phyloP scores from a whole-genome alignment of 1,284 basidiomycete species.

The Stygiomarasmius scandens region DNA sequence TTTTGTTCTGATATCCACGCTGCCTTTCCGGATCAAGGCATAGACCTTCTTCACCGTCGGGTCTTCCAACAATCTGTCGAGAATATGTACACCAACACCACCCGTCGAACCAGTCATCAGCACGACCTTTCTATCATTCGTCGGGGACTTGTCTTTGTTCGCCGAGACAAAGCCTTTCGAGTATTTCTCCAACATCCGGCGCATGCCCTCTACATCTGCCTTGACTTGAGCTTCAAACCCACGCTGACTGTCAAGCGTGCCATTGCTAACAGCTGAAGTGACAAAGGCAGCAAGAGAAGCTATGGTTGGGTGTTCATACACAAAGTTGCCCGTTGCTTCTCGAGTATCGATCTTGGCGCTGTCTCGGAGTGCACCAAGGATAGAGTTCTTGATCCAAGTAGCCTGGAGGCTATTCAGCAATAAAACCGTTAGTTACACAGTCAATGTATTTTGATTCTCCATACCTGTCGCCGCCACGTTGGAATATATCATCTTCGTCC shows the following conservation, averaged over 20 bases:
- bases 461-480: slow-evolving; percentile 45
- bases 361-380: slow-evolving; percentile 19
- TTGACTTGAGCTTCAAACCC: background rate
- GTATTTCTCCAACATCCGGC: slow-evolving; percentile 37
- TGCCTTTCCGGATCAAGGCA: slow-evolving; percentile 26
- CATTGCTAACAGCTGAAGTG: slow-evolving; percentile 22
- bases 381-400: background rate
- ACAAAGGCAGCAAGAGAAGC: slow-evolving; percentile 30
- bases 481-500: slow-evolving; percentile 32
- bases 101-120: slow-evolving; percentile 39
- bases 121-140: slow-evolving; percentile 14
- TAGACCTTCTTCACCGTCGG: slow-evolving; percentile 24
- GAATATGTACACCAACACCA: slow-evolving; percentile 31
- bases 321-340: slow-evolving; percentile 22
- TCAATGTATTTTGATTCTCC: background rate
- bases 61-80: slow-evolving; percentile 26
- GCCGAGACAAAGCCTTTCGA: background rate
- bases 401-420: background rate
- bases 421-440: too few species aligned
- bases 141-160: too few species aligned
- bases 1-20: slow-evolving; percentile 17
- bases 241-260: slow-evolving; percentile 4
- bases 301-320: slow-evolving; percentile 37
- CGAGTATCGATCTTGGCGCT: too few species aligned
- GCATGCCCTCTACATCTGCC: slow-evolving; percentile 26